These are phyloP conservation scores for Hippophae rhamnoides DNA, from an alignment of 306 rosid genomes.

Conservation along the genomic window DNA sequence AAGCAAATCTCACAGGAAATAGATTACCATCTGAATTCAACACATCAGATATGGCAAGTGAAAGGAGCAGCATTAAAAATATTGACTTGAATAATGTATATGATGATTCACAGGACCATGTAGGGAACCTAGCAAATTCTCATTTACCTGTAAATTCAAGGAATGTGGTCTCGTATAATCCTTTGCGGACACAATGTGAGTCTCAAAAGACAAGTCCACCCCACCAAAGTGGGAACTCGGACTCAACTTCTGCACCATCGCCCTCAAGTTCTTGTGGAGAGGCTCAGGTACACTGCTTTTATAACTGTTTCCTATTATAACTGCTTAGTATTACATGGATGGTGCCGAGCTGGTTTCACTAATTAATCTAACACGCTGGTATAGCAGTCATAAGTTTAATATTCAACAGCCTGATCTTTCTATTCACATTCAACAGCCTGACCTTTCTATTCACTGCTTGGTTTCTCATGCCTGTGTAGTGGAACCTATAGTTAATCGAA, in stretches of 20 bases:
- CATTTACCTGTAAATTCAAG: slow-evolving; percentile 23
- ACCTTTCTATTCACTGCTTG: background rate
- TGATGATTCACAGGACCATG: slow-evolving; percentile 32
- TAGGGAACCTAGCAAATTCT: slow-evolving; percentile 30
- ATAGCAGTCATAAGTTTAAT: slow-evolving; percentile 1
- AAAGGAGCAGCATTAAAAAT: slow-evolving; percentile 32
- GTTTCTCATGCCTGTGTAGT: background rate
- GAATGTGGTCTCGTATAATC: slow-evolving; percentile 25
- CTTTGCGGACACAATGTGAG: slow-evolving; percentile 27
- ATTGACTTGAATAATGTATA: slow-evolving; percentile 52
- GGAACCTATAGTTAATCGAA: background rate
- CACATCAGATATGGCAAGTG: slow-evolving; percentile 19
- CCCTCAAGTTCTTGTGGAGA: slow-evolving; percentile 74
- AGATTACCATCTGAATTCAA: slow-evolving; percentile 22
- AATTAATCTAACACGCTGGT: slow-evolving; percentile 14
- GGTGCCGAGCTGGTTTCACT: slow-evolving; percentile 1
- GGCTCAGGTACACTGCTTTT: slow-evolving; percentile 44
- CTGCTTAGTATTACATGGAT: slow-evolving; percentile 1
- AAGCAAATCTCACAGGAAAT: slow-evolving; percentile 19
- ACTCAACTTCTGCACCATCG: slow-evolving; percentile 57
- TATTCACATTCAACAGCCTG: background rate
- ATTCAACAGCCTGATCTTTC: background rate
- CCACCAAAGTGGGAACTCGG: slow-evolving; percentile 54
- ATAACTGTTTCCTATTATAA: slow-evolving; percentile 3
- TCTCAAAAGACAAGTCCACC: slow-evolving; percentile 54